phyloP scores from a whole-genome alignment of 305 asterid species.

The Andrographis paniculata region DNA sequence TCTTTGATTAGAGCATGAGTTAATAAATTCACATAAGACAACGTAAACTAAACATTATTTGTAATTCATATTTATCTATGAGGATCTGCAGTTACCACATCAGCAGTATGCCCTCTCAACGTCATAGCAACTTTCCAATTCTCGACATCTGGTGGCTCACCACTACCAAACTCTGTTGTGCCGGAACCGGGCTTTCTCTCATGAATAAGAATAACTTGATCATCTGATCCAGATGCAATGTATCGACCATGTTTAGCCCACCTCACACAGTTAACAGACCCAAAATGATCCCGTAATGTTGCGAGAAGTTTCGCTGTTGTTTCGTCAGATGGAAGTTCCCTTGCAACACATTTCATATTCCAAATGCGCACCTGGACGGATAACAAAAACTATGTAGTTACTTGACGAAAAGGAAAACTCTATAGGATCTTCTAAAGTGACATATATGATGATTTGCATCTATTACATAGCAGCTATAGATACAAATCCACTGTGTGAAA shows the following conservation, averaged over 20 bases:
- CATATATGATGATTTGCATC: too few species aligned
- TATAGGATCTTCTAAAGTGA: background rate
- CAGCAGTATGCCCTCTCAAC: conserved; percentile 97
- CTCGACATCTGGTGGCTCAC: conserved; percentile 97
- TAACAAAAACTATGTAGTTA: conserved; percentile 9
- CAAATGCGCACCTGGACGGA: conserved; percentile 81
- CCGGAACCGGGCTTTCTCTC: conserved; percentile 98
- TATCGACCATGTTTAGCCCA: conserved; percentile 98
- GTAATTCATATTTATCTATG: conserved; percentile 8
- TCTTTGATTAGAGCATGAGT: conserved; percentile 40
- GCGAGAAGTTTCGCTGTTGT: conserved; percentile 75
- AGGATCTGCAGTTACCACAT: conserved; percentile 66
- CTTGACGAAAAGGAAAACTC: conserved; percentile 2
- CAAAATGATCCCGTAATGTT: conserved; percentile 89
- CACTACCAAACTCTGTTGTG: conserved; percentile 92
- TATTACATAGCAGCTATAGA: background rate
- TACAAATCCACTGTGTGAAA: background rate
- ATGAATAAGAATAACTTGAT: conserved; percentile 88
- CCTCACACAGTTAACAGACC: conserved; percentile 97
- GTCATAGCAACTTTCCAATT: conserved; percentile 97
- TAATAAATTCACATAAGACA: conserved; percentile 5
- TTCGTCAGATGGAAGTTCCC: conserved; percentile 49
- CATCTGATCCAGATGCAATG: conserved; percentile 99
- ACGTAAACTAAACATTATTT: background rate
- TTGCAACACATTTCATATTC: conserved; percentile 82